These are phyloP conservation scores for Asparagopsis taxiformis DNA, from an alignment of 31 red algal species.

Conservation along the genomic window DNA sequence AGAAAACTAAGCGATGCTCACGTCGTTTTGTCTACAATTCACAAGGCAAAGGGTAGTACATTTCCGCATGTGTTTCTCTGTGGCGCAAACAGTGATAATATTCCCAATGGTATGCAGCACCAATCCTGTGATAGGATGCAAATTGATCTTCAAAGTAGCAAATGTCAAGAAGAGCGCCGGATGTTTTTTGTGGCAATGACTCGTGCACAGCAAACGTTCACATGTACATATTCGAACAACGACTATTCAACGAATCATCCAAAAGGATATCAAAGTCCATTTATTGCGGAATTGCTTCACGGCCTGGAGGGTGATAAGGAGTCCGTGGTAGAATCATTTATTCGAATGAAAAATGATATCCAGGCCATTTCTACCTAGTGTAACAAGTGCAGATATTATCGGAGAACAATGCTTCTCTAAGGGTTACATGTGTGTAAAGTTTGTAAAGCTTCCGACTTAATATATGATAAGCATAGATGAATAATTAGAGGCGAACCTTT, in stretches of 20 bases:
- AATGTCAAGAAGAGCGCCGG: constrained; percentile 9
- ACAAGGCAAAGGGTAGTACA: constrained; percentile 14
- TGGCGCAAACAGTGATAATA: neutral
- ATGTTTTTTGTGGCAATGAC: constrained; percentile 16
- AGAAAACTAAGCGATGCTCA: too few relatives aligned
- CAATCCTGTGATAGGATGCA: neutral
- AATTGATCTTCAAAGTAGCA: neutral
- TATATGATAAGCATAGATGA: too few relatives aligned
- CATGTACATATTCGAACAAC: constrained; percentile 8
- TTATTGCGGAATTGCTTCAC: neutral
- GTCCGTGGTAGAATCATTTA: too few relatives aligned
- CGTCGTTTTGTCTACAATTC: constrained; percentile 28
- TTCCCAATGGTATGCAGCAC: neutral
- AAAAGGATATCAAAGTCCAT: neutral
- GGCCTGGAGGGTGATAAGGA: neutral
- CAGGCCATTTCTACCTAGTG: too few relatives aligned
- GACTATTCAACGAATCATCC: too few relatives aligned
- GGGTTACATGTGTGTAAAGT: too few relatives aligned
- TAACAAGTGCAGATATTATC: too few relatives aligned
- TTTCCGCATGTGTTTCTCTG: constrained; percentile 26
- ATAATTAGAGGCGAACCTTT: too few relatives aligned
- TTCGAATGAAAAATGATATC: too few relatives aligned
- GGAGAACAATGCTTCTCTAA: too few relatives aligned
- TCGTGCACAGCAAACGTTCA: constrained; percentile 1
- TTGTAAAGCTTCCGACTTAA: too few relatives aligned